Percentiles rank a stretch among this genome's conserved stretches.
Conservation (phyloP, 139 green algal genomes). For the Pleodorina starrii region DNA sequence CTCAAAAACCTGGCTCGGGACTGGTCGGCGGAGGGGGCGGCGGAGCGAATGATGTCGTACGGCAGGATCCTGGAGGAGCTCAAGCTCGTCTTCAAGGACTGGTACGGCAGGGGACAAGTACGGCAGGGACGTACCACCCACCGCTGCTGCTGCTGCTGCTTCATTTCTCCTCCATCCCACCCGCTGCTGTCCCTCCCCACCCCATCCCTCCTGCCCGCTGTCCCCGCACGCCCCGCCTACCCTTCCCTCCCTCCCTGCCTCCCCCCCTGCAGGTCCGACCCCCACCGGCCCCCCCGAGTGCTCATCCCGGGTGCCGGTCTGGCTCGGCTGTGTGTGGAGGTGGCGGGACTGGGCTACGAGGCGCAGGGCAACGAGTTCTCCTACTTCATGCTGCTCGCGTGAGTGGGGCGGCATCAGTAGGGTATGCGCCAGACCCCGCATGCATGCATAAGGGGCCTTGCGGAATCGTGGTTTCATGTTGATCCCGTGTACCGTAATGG, state of each 20-base stretch:
- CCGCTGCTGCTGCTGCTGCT: too few relatives aligned
- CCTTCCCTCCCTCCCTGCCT: neutral
- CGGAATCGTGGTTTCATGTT: too few relatives aligned
- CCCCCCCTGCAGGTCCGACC: neutral
- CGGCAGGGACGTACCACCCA: too few relatives aligned
- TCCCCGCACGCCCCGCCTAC: neutral
- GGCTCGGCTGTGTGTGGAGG: conserved; percentile 85
- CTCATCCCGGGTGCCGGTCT: conserved; percentile 94
- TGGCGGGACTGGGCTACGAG: conserved; percentile 76
- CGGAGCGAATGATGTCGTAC: conserved; percentile 86
- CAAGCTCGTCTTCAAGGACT: conserved; percentile 55
- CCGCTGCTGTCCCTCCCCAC: neutral
- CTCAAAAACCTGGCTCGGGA: conserved; percentile 94
- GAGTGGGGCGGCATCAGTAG: neutral
- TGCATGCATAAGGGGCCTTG: too few relatives aligned
- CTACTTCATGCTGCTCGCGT: conserved; percentile 97
- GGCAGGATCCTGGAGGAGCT: conserved; percentile 74
- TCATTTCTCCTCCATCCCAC: neutral
- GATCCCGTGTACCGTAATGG: too few relatives aligned
- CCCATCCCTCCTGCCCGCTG: neutral
- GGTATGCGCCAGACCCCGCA: too few relatives aligned
- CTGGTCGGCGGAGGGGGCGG: conserved; percentile 85
- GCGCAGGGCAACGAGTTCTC: conserved; percentile 96
- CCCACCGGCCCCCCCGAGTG: conserved; percentile 63
- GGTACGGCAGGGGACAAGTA: too few relatives aligned